Base-by-base conservation (phyloP, 2,329 filamentous ascomycete species). In the Aspergillus phoenicis region DNA sequence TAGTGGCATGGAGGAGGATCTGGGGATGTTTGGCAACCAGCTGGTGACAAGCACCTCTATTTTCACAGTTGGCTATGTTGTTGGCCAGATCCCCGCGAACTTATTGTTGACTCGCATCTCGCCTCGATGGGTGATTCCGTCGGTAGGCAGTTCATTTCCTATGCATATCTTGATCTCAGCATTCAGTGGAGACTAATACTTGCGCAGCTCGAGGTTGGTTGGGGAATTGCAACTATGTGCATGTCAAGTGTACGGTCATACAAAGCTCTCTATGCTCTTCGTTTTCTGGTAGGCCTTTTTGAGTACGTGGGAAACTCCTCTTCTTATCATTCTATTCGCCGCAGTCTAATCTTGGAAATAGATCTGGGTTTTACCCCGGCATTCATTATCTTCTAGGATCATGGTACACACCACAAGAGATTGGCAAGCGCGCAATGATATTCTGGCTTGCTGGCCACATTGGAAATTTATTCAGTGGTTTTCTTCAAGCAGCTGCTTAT, bases 51-150 rank as follows among this genome's bases (percentile, higher is more conserved):
- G 74, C 65, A 77, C 73, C 6, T 73, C 73, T 6, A 68, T 78
- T 30, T 79, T 81, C 68, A 79, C 74, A 22, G 77, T 82, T n/a
- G 82, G 81, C 49, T 78, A 78, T 26, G 78, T 83, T 30, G 68
- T 83, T 26, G 80, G 80, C 15, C 78, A 77, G 7, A 71, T 80
- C 2, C 75, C 80, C 0, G 71, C 68, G 48, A 82, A 82, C 59
- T 64, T 83, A 24, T 66, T 82, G 61, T 73, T 83, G 61, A 82
- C 80, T 7, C 63, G 80, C 13, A 62, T 82, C 0, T 77, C 75
- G 0, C 80, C 80, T 4, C 73, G 78, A 36, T 76, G 72, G 62
- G 81, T 80, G 69, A 75, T 82, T 11, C 73, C 79, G 0, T 33
- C 70, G 68, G 57, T 59, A 26, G 13, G 33, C 1, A 30, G 49